Conservation (phyloP, 2,329 filamentous ascomycete genomes). For the Purpureocillium takamizusanense region DNA sequence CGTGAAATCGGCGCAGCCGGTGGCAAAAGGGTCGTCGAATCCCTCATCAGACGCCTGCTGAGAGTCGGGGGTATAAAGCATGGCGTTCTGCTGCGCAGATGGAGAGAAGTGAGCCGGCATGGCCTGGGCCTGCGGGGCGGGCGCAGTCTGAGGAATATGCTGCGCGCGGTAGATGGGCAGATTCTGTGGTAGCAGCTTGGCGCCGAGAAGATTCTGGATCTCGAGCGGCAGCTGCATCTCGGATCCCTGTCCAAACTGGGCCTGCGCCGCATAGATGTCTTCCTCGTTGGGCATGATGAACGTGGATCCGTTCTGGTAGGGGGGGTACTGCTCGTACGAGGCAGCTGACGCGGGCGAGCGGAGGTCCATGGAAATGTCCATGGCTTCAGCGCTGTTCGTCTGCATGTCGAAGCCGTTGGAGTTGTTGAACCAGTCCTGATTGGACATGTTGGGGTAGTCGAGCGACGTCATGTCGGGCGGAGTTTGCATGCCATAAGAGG, state of each 20-base stretch:
- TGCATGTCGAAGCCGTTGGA: slow-evolving; percentile 19
- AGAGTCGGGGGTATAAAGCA: slow-evolving; percentile 60
- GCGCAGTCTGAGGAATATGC: slow-evolving; percentile 15
- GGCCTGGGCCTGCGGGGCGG: slow-evolving; percentile 10
- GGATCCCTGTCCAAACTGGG: slow-evolving; percentile 29
- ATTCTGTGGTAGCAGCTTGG: slow-evolving; percentile 33
- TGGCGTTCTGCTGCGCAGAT: slow-evolving; percentile 56
- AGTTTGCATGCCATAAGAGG: slow-evolving; percentile 41
- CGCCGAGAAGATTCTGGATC: slow-evolving; percentile 19
- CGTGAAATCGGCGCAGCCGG: slow-evolving; percentile 51
- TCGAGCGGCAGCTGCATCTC: too few relatives aligned
- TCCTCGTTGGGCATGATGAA: slow-evolving; percentile 50
- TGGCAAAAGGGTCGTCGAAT: slow-evolving; percentile 46
- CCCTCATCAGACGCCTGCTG: slow-evolving; percentile 55
- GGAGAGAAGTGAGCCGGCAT: slow-evolving; percentile 52
- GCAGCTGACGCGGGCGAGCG: slow-evolving; percentile 27
- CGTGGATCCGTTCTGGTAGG: slow-evolving; percentile 51
- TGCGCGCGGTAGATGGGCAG: slow-evolving; percentile 24
- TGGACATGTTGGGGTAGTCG: slow-evolving; percentile 30
- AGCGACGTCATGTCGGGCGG: slow-evolving; percentile 40
- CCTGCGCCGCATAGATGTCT: slow-evolving; percentile 51
- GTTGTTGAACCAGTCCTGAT: slow-evolving; percentile 34
- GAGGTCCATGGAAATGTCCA: slow-evolving; percentile 29
- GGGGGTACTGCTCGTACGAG: slow-evolving; percentile 44
- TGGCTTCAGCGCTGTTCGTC: slow-evolving; percentile 30